Percentiles rank a stretch among this genome's conserved stretches.
phyloP scores from a whole-genome alignment of 2,329 filamentous ascomycete genomes.

The Colletotrichum endophyticum region DNA sequence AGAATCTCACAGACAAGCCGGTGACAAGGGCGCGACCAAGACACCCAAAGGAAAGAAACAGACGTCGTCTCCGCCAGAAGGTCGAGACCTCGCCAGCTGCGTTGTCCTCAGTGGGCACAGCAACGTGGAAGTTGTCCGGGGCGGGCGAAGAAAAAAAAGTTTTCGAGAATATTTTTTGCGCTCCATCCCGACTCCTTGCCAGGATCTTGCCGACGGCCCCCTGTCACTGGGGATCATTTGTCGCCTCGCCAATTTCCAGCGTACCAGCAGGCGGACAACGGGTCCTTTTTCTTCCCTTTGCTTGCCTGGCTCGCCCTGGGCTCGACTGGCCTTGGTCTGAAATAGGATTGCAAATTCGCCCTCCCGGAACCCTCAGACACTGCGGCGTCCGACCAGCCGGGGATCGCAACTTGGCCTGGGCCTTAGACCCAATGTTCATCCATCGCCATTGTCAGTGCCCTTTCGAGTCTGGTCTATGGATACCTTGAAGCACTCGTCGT shows the following conservation, averaged over 20 bases:
- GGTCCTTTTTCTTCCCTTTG: background rate
- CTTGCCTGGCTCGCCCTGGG: background rate
- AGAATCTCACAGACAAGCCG: background rate
- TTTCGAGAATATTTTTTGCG: background rate
- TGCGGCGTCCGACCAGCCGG: constrained; percentile 11
- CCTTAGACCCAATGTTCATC: background rate
- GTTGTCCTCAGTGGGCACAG: background rate
- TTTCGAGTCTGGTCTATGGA: background rate
- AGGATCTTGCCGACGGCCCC: constrained; percentile 10
- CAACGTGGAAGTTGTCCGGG: constrained; percentile 11
- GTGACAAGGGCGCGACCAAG: background rate
- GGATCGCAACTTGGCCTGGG: constrained; percentile 10
- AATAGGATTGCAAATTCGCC: background rate
- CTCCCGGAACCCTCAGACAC: constrained; percentile 12
- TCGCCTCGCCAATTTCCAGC: constrained; percentile 14
- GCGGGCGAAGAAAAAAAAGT: background rate
- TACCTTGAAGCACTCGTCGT: background rate
- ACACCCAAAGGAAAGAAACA: background rate
- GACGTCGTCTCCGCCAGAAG: background rate
- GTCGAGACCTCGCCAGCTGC: background rate
- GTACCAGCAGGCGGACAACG: background rate
- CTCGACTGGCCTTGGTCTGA: background rate
- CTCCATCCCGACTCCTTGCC: background rate
- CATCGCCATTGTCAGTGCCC: background rate
- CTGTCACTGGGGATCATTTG: background rate